Base-by-base conservation (phyloP, 495 filamentous ascomycete genomes). In the Hypoxylon rickii region DNA sequence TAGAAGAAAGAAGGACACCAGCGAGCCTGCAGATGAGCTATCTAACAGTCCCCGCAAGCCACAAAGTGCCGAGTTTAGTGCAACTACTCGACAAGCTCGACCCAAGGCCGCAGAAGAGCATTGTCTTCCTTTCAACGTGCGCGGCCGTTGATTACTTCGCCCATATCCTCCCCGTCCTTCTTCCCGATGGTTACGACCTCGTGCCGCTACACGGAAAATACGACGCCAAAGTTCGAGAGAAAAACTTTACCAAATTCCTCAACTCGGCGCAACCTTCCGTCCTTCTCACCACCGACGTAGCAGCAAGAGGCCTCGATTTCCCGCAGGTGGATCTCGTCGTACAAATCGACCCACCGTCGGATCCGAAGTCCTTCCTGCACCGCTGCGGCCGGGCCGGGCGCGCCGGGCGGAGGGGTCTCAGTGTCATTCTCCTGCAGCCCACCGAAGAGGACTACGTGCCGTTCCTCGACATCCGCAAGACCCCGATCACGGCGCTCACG, bases 311-410 rank as follows among this genome's bases (percentile, higher is more conserved):
- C 31, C 83, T 98, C 12, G 94, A 98, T 64, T 96, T 98, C 55
- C 94, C 95, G 1, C 87, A 90, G 50, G 91, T 97, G 26, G 95
- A 98, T 70, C 81, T 97, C 5, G 93, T 97, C 22, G 80, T 97
- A 2, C 93, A 97, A 68, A 78, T 97, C 42, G 94, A 98, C 64
- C 87, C 92, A 0, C 94, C 94, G 1, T 87, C 84, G 21, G 93
- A 97, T 66, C 90, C 94, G 0, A 97, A 97, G 70, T 89, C 87
- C 31, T 97, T 97, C 70, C 86, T 98, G 46, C 94, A 98, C 73
- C 86, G 94, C 50, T 95, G 90, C 63, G 94, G 94, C 2, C 90
- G 94, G 48, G 91, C 95, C 1, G 94, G 92, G 0, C 83, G 94
- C 33, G 94, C 94, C 3, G 94, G 94, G 0, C 86, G 94, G 13